Conservation (phyloP, 139 green algal species). For the Picochlorum sp. region DNA sequence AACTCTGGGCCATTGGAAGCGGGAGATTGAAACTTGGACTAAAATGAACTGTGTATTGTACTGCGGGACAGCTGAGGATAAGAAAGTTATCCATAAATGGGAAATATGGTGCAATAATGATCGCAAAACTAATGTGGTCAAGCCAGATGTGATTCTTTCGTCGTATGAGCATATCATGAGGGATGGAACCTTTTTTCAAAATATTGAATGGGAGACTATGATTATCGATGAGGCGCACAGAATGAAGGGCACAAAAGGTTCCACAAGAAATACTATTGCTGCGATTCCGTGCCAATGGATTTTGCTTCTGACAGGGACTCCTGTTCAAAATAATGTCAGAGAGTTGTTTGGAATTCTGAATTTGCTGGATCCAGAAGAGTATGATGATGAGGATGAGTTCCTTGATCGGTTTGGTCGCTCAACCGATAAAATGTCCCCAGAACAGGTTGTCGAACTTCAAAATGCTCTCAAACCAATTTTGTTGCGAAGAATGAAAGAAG, state of each 20-base stretch:
- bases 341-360: slow-evolving; percentile 80
- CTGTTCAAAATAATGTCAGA: slow-evolving; percentile 91
- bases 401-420: slow-evolving; percentile 41
- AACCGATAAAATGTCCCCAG: slow-evolving; percentile 22
- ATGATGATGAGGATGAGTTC: slow-evolving; percentile 55
- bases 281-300: slow-evolving; percentile 54
- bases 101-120: slow-evolving; percentile 13
- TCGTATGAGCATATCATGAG: slow-evolving; percentile 56
- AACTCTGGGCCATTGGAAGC: slow-evolving; percentile 87
- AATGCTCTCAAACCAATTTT: slow-evolving; percentile 68
- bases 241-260: slow-evolving; percentile 53
- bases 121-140: slow-evolving; percentile 10
- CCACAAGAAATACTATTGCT: slow-evolving; percentile 45
- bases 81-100: slow-evolving; percentile 65
- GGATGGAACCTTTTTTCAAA: slow-evolving; percentile 31
- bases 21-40: slow-evolving; percentile 86
- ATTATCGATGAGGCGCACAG: slow-evolving; percentile 71
- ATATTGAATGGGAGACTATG: slow-evolving; percentile 29
- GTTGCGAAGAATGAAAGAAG: slow-evolving; percentile 94
- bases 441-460: slow-evolving; percentile 63
- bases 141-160: slow-evolving; percentile 65
- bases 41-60: slow-evolving; percentile 79
- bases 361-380: slow-evolving; percentile 51
- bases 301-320: slow-evolving; percentile 88
- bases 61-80: slow-evolving; percentile 46